phyloP scores from a whole-genome alignment of 2,329 filamentous ascomycete genomes.

The Pseudophaeomoniella oleicola region DNA sequence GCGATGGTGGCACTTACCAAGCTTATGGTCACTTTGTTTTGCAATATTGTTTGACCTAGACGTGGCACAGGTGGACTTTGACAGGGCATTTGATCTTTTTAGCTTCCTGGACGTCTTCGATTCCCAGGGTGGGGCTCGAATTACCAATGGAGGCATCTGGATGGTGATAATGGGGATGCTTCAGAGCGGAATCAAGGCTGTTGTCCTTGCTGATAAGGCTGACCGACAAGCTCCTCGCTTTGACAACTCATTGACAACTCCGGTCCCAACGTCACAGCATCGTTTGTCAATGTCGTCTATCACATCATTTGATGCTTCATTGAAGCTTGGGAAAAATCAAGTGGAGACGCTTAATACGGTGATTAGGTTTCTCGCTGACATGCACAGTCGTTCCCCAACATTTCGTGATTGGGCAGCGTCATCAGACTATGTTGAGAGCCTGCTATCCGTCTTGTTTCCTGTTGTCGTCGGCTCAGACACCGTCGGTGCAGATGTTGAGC shows the following conservation, averaged over 20 bases:
- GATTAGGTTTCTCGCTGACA: constrained; percentile 61
- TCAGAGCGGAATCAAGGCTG: constrained; percentile 65
- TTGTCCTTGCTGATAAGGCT: constrained; percentile 45
- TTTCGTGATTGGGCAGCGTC: constrained; percentile 72
- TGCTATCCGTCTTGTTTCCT: constrained; percentile 72
- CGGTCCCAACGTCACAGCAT: constrained; percentile 1
- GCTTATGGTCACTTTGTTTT: constrained; percentile 78
- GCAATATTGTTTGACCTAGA: constrained; percentile 78
- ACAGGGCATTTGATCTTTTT: constrained; percentile 58
- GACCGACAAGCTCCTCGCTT: constrained; percentile 29
- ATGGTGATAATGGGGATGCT: constrained; percentile 75
- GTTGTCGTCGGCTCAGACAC: constrained; percentile 75
- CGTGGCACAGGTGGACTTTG: constrained; percentile 58
- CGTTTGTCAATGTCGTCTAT: constrained; percentile 13
- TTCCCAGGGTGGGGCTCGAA: constrained; percentile 40
- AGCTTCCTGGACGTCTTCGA: constrained; percentile 60
- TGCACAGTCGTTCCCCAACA: constrained; percentile 59
- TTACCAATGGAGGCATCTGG: constrained; percentile 64
- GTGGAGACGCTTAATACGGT: constrained; percentile 58
- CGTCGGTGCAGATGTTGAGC: constrained; percentile 68
- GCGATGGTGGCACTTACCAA: constrained; percentile 75
- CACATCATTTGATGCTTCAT: constrained; percentile 12
- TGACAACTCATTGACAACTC: background rate
- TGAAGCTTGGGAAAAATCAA: constrained; percentile 25
- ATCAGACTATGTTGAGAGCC: constrained; percentile 67